Base-by-base conservation (phyloP, 257 asterid species). In the Solanum verrucosum region DNA sequence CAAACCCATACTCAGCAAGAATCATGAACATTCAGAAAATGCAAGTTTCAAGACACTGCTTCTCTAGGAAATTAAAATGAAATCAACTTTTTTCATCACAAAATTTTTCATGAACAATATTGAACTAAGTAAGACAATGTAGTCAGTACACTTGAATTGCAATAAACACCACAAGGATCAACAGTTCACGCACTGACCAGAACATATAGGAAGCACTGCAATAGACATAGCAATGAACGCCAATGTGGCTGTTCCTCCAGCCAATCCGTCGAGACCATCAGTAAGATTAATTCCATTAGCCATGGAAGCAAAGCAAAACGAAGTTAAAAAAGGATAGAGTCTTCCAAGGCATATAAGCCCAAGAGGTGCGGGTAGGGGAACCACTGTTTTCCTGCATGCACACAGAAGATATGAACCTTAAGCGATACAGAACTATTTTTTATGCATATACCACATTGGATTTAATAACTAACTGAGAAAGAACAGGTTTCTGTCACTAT, bases 231-330 rank as follows among this genome's bases (percentile, higher is more conserved):
- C 98, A 82, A 94, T 89, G 88, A 95, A 96, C 33, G 94, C 96
- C 89, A 96, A 85, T 37, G 98, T 98, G 86, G 99, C 98, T 82
- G 93, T 92, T 42, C 99, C 98, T 37, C 96, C 98, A 89, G 99
- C 98, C 93, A 96, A 91, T 71, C 98, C 99, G 87, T 96, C 99
- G 59, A 95, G 98, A 59, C 97, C 95, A 87, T 95, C 95, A 70
- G 95, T 96, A 87, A 95, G 60, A 86, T 95, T 89, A 83, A 95
- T 90, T 46, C 98, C 98, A 89, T 94, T 94, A 60, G 95, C 94
- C 98, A 93, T 93, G 87, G 98, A 93, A 90, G 94, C 93, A 88
- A 95, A 95, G 90, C 95, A 95, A 87, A 95, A 91, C 68, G 93
- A 90, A 78, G 94, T 86, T 89, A 95, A 89, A 87, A 93, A 68